These are phyloP conservation scores for Aphanomyces stellatus DNA, from an alignment of 352 stramenopile species.

Conservation along the genomic window DNA sequence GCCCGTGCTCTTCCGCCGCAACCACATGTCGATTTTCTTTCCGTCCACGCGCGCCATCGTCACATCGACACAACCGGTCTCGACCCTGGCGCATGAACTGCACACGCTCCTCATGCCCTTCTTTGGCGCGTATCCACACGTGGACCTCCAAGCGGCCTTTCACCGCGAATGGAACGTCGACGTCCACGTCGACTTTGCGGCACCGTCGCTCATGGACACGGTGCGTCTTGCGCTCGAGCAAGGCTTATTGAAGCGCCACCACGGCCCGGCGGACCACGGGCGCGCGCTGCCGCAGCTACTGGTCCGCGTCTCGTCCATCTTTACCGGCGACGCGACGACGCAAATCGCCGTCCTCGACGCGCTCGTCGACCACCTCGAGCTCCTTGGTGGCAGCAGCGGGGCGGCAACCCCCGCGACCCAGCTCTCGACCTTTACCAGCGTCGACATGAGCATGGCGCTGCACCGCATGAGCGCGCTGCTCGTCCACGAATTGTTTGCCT, in stretches of 20 bases:
- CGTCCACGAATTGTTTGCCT: neutral
- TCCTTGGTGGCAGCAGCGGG: neutral
- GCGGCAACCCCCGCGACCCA: neutral
- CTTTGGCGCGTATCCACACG: neutral
- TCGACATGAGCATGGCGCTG: constrained; percentile 4
- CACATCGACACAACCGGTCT: neutral
- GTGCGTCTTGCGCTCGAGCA: neutral
- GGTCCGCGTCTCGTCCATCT: neutral
- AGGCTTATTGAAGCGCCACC: neutral
- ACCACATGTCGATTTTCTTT: constrained; percentile 17
- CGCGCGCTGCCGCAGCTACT: neutral
- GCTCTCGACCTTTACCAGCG: neutral
- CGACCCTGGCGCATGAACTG: neutral
- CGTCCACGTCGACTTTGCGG: neutral
- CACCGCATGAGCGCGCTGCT: constrained; percentile 8
- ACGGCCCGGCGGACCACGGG: neutral
- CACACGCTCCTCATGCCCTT: neutral
- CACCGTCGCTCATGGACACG: neutral
- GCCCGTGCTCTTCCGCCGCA: constrained; percentile 9
- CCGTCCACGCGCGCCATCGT: constrained; percentile 1
- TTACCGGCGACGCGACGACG: neutral
- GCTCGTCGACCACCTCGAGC: neutral
- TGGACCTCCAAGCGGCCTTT: neutral
- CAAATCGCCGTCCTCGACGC: neutral
- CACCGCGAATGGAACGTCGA: neutral